These are phyloP conservation scores for Endotrypanum monterogeii DNA, from an alignment of 208 protist species.

Conservation along the genomic window DNA sequence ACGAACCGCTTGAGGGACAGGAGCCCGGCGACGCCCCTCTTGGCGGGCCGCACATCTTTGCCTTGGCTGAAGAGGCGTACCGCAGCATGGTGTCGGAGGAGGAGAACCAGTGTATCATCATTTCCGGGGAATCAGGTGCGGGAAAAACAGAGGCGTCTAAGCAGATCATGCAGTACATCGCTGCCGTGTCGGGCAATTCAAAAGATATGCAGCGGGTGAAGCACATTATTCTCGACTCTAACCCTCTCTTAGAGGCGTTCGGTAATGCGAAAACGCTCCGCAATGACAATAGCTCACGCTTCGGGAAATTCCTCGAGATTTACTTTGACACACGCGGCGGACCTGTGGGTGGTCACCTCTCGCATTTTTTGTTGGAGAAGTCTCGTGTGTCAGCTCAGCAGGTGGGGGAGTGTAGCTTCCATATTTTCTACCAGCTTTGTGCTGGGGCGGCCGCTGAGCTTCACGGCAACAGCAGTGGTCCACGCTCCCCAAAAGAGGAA, in stretches of 20 bases:
- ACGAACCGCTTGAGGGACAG: conserved; percentile 31
- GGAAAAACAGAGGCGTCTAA: conserved; percentile 97
- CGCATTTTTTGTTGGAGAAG: conserved; percentile 93
- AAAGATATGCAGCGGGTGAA: conserved; percentile 91
- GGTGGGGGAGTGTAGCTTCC: conserved; percentile 94
- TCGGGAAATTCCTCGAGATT: conserved; percentile 94
- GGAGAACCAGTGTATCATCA: conserved; percentile 97
- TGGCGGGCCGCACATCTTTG: conserved; percentile 94
- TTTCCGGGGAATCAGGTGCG: conserved; percentile 96
- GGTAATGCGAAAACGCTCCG: conserved; percentile 93
- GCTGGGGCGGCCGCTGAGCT: conserved; percentile 36
- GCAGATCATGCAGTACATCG: conserved; percentile 96
- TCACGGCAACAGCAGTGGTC: background rate
- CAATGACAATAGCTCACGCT: conserved; percentile 93
- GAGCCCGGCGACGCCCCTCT: conserved; percentile 32
- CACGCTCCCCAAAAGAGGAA: background rate
- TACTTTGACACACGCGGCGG: conserved; percentile 82
- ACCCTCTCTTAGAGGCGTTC: conserved; percentile 92
- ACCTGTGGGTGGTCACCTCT: conserved; percentile 85
- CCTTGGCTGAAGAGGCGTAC: conserved; percentile 94
- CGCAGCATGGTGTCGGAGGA: conserved; percentile 90
- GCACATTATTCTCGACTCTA: conserved; percentile 91
- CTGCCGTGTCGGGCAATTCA: conserved; percentile 83
- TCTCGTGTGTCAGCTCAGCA: conserved; percentile 82
- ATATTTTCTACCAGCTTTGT: conserved; percentile 96